Evolutionary conservation across 352 stramenopile genomes (phyloP), one percentile per base, ranked within the genome.

Genomic region (Phytopythium oedochilum): DNA sequence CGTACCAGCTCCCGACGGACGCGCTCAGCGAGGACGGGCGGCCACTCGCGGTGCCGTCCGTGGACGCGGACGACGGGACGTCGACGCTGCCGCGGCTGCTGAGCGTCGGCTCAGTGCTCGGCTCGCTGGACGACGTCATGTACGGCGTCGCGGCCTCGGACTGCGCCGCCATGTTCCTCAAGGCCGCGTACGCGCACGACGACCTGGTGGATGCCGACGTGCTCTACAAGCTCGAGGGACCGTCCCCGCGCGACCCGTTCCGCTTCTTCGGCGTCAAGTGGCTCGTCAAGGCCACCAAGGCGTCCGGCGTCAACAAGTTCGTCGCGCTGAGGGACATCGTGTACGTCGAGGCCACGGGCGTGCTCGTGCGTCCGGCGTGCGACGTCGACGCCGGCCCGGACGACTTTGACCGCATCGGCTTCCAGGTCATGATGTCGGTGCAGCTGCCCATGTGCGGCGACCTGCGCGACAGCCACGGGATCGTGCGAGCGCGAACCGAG

Each of bases 231-330:
- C 79, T 89, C 42, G 61, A 82, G 62, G 73, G 68, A 0, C 81
- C 81, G 5, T 79, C 66, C 23, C 55, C 74, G 15, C 65, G 66
- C 28, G 83, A 84, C 26, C 81, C 81, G 45, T 91, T 89, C 63
- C 66, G 73, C 18, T 78, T 83, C 44, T 57, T 91, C 14, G 76
- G 75, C 0, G 63, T 91, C 60, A 91, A 91, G 55, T 91, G 78
- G 78, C 58, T 84, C 17, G 60, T 89, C 18, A 75, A 82, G 22
- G 74, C 71, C 34, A 64, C 75, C 44, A 39, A 71, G 23, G 66
- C 55, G 15, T 62, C 71, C 18, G 64, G 63, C 35, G 83, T 77
- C 53, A 71, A 86, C 35, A 59, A 61, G 15, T 15, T 82, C 15
- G 61, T 71, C 15, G 75, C 66, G 9, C 61, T 62, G 0, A 57